Evolutionary conservation across 331 rosid genomes (phyloP), one percentile per base, ranked within the genome.

Genomic region (Cydonia oblonga): DNA sequence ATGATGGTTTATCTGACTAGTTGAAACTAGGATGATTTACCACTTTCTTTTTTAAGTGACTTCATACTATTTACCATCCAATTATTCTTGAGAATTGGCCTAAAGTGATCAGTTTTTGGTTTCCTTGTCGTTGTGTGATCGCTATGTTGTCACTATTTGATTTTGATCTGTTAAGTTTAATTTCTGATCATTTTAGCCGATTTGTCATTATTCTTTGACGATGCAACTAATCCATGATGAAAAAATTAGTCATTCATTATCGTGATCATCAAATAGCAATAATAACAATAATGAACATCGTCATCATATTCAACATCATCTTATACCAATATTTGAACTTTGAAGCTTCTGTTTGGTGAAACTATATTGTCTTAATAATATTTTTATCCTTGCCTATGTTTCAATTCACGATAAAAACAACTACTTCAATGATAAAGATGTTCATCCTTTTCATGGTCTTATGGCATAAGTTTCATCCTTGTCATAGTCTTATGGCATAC

Each of bases 1-100:
- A 81, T 67, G 71, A 76, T 81, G 71, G 18, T 32, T 73, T 66
- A 23, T 14, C 40, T 35, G 81, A 81, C 81, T 57, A 19, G 54
- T 22, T 65, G 68, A 69, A 5, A 5, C 11, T 2, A 8, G 9
- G 30, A 33, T 15, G 22, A 5, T 35, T 57, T 38, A 11, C 66
- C 35, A 71, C 75, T 58, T 71, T 35, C 67, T 24, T 24, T 58
- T 64, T 51, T 25, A 2, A 23, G 23, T 23, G 32, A 33, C 16
- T 70, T 5, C 13, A 3, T 46, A 52, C 62, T 20, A 23, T 4
- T 68, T 68, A 46, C 68, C n/a, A n/a, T 24, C 29, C 65, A 56
- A 56, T 10, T 13, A 25, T 60, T 40, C 28, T 58, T 24, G 25
- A 35, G 57, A 49, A 49, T 49, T 18, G 54, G 9, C 54, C 54